Base-by-base conservation (phyloP, 768 basidiomycete species). In the Cystoderma amianthinum region DNA sequence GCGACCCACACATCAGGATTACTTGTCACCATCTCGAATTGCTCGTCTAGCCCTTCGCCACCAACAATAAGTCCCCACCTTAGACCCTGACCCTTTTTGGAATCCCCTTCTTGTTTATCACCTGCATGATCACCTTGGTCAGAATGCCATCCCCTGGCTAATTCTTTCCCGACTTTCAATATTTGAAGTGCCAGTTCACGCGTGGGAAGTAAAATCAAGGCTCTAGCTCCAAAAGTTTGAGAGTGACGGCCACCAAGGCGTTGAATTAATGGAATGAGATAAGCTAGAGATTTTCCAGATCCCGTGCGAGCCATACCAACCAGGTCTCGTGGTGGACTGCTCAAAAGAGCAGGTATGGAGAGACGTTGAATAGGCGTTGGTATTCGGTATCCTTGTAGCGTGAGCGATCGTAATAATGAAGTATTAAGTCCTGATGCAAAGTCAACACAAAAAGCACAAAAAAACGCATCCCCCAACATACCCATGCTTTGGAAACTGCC, bases 281-380 rank as follows among this genome's bases (percentile, higher is more conserved):
- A 99, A 15, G 95, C 95, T 24, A 99, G 76, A 7, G 94, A 94
- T 66, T 98, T 98, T 45, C 96, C 96, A 2, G 93, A 96, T 32
- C 96, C 96, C 3, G 96, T 99, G 25, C 96, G 78, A 25, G 96
- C 95, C 96, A 98, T 99, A 32, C 91, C 95, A 11, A 98, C 91
- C 11, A 99, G 79, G 63, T 96, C 94, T 39, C 87, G 72, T 6
- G 93, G 91, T 30, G 94, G 92, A 32, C 75, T 79, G 10, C 83
- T 62, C 28, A 98, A 76, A 32, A 96, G 76, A 15, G 82, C 69
- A 4, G 96, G 96, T 34, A 99, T 88, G 2, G 92, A 69, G 17
- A 86, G 73, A 4, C 95, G 80, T 60, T 99, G 96, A 38, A 99
- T 98, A 0, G 96, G 96, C 0, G 96, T 99, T 11, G 96, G 96